These are phyloP conservation scores for Claviceps sp. DNA, from an alignment of 2,329 filamentous ascomycete genomes.

Conservation along the genomic window DNA sequence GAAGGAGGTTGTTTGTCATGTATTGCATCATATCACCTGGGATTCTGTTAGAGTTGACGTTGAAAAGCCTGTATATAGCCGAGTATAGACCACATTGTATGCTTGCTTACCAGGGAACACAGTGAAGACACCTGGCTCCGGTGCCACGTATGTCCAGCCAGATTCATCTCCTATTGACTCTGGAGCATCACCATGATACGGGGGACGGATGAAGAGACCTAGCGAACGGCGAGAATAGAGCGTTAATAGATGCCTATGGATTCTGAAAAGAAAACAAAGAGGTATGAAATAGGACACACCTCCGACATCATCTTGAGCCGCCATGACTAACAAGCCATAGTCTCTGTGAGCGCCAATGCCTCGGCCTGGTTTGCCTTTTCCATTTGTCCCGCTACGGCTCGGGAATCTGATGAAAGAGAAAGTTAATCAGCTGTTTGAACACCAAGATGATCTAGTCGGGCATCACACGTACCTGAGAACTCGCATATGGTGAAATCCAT, in stretches of 20 bases:
- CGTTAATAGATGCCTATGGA: not conserved
- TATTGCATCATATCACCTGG: slow-evolving; percentile 39
- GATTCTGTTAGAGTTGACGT: not conserved
- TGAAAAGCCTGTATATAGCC: not conserved
- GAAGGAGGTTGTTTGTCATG: slow-evolving; percentile 30
- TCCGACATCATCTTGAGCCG: slow-evolving; percentile 35
- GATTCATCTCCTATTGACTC: slow-evolving; percentile 30
- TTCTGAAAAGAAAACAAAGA: not conserved
- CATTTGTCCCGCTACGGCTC: slow-evolving; percentile 23
- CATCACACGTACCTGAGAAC: slow-evolving; percentile 24
- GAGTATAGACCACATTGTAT: not conserved
- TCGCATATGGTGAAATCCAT: slow-evolving; percentile 39
- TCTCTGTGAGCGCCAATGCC: slow-evolving; percentile 40
- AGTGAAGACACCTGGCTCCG: slow-evolving; percentile 29
- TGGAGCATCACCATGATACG: slow-evolving; percentile 22
- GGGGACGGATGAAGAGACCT: slow-evolving; percentile 33
- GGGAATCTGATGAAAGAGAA: slow-evolving; percentile 17
- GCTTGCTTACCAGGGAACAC: slow-evolving; percentile 30
- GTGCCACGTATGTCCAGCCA: slow-evolving; percentile 34
- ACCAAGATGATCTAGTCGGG: not conserved
- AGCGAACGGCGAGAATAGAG: not conserved
- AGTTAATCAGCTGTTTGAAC: not conserved
- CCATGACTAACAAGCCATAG: slow-evolving; percentile 37
- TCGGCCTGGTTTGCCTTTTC: slow-evolving; percentile 33
- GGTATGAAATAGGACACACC: slow-evolving; percentile 16